Percentiles rank a stretch among this genome's conserved stretches.
These are phyloP conservation scores for Pascua sp. DNA, from an alignment of 1,284 basidiomycete species.

Conservation along the genomic window DNA sequence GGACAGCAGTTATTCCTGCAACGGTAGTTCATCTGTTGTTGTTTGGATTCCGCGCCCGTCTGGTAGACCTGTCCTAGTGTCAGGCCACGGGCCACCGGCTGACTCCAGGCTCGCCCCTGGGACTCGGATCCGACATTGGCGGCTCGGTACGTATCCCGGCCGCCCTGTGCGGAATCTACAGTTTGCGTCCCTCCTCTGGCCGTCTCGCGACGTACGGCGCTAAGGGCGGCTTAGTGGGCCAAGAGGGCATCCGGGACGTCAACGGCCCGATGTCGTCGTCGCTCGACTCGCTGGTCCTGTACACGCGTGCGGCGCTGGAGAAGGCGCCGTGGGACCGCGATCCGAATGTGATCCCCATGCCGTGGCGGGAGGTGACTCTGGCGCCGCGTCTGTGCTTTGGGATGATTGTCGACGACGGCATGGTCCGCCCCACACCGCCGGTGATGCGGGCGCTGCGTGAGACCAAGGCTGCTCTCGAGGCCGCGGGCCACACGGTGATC, in stretches of 20 bases:
- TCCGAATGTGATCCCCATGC: conserved; percentile 58
- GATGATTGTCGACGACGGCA: conserved; percentile 54
- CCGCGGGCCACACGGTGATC: conserved; percentile 60
- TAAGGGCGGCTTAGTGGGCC: conserved; percentile 61
- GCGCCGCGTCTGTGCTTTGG: conserved; percentile 55
- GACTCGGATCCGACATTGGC: conserved; percentile 51
- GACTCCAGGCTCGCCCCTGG: conserved; percentile 55
- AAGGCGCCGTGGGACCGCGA: conserved; percentile 65
- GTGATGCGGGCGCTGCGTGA: conserved; percentile 60
- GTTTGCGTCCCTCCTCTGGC: conserved; percentile 6
- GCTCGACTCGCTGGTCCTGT: conserved; percentile 58
- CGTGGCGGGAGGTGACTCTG: conserved; percentile 62
- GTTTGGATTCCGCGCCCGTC: conserved; percentile 8
- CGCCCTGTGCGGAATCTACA: conserved; percentile 11
- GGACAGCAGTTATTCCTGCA: conserved; percentile 7
- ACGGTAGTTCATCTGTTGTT: conserved; percentile 40
- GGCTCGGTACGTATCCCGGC: conserved; percentile 58
- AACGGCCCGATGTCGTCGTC: conserved; percentile 63
- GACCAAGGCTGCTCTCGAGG: conserved; percentile 57
- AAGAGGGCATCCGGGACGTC: conserved; percentile 64
- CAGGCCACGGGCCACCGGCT: conserved; percentile 26
- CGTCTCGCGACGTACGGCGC: conserved; percentile 46
- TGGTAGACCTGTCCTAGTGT: neutral
- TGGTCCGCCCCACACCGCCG: conserved; percentile 63
- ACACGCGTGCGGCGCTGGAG: conserved; percentile 20